phyloP scores from a whole-genome alignment of 257 asterid species.

The Solanum appendiculatum region DNA sequence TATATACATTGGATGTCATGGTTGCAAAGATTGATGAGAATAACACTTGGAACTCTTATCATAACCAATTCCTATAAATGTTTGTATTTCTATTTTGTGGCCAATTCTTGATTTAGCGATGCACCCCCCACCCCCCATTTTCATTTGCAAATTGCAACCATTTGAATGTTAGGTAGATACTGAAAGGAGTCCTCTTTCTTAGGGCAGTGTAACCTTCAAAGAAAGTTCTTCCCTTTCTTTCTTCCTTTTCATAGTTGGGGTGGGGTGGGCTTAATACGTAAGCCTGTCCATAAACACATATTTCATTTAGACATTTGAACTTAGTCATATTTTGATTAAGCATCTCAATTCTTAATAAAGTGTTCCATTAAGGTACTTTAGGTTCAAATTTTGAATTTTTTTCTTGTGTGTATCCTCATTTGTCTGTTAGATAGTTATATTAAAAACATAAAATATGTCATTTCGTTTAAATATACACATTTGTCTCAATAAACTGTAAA shows the following conservation, averaged over 20 bases:
- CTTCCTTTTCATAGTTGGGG: neutral
- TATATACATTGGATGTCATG: neutral
- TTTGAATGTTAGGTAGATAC: neutral
- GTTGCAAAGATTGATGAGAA: neutral
- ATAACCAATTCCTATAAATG: neutral
- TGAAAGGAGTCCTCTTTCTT: constrained; percentile 15
- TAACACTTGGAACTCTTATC: neutral
- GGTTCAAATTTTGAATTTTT: neutral
- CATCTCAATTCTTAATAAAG: neutral
- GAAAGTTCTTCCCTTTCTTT: neutral
- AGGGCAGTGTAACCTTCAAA: constrained; percentile 21
- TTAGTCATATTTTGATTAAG: too few relatives aligned
- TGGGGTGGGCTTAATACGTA: neutral
- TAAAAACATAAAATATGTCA: neutral
- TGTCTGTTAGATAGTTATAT: neutral
- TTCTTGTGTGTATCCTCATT: neutral
- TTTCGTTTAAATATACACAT: neutral
- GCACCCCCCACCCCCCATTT: neutral
- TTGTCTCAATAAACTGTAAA: neutral
- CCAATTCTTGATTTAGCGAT: neutral
- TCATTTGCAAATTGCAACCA: neutral
- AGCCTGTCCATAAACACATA: too few relatives aligned
- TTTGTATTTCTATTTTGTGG: neutral
- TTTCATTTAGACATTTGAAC: too few relatives aligned
- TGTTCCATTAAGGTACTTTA: too few relatives aligned